These are phyloP conservation scores for Blastobotrys raffinosifermentans DNA, from an alignment of 1,139 yeast species.

Conservation along the genomic window DNA sequence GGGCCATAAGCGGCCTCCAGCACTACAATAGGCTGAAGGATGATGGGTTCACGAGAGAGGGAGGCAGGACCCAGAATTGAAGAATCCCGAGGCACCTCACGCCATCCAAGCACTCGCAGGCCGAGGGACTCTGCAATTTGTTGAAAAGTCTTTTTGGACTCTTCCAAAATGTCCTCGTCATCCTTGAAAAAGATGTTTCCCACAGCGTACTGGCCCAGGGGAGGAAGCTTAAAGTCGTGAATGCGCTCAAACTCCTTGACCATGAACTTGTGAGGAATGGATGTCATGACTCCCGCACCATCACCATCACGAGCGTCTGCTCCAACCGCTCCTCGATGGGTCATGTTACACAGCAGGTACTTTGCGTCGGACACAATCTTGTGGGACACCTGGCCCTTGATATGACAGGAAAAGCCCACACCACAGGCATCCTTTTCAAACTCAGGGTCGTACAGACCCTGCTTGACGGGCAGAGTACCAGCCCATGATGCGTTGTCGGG, in stretches of 20 bases:
- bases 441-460: conserved; percentile 92
- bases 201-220: conserved; percentile 83
- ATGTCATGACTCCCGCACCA: conserved; percentile 95
- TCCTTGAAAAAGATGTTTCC: conserved; percentile 92
- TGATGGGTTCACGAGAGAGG: conserved; percentile 83
- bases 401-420: conserved; percentile 94
- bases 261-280: conserved; percentile 86
- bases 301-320: conserved; percentile 97
- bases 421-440: conserved; percentile 97
- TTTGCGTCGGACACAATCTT: conserved; percentile 87
- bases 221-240: conserved; percentile 58
- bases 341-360: conserved; percentile 88
- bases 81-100: conserved; percentile 92
- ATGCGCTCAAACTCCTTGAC: conserved; percentile 64
- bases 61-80: conserved; percentile 94
- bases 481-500: conserved; percentile 91
- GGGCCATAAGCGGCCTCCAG: conserved; percentile 51
- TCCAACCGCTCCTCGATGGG: conserved; percentile 97
- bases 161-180: conserved; percentile 57
- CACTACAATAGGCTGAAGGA: conserved; percentile 84
- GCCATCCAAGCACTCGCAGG: conserved; percentile 86
- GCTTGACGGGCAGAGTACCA: conserved; percentile 72
- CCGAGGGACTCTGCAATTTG: conserved; percentile 71
- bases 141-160: conserved; percentile 73
- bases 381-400: conserved; percentile 82